These are phyloP conservation scores for Zygotorulaspora mrakii DNA, from an alignment of 1,139 yeast genomes.

Conservation along the genomic window DNA sequence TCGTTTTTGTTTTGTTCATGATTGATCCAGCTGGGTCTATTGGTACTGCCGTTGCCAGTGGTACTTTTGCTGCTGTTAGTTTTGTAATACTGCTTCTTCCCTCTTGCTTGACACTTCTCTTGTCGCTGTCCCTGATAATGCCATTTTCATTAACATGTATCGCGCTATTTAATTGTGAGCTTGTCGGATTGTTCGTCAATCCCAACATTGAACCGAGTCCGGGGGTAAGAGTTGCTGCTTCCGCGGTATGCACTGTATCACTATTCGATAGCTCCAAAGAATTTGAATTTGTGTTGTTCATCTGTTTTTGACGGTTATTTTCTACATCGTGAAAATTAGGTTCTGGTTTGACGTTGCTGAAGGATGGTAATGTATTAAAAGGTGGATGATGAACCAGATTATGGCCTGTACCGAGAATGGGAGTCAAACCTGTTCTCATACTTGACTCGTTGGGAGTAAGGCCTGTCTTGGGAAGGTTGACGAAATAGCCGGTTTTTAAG, in stretches of 20 bases:
- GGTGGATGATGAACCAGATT: slow-evolving; percentile 23
- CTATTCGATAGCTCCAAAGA: not conserved
- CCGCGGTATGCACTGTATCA: slow-evolving; percentile 3
- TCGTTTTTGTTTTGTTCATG: slow-evolving; percentile 1
- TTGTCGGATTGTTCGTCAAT: slow-evolving; percentile 24
- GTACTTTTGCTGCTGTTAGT: not conserved
- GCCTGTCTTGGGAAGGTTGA: slow-evolving; percentile 49
- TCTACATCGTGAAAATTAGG: slow-evolving; percentile 2
- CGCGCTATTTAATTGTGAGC: slow-evolving; percentile 10
- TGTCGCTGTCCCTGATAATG: not conserved
- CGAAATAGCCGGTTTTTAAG: slow-evolving; percentile 22
- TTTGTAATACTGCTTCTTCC: no score
- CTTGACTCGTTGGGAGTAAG: slow-evolving; percentile 68
- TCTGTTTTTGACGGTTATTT: slow-evolving; percentile 2
- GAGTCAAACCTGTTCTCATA: slow-evolving; percentile 62
- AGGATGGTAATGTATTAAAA: slow-evolving; percentile 33
- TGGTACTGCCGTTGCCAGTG: not conserved
- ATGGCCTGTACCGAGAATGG: slow-evolving; percentile 23
- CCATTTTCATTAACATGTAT: no score
- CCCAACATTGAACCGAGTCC: slow-evolving; percentile 46
- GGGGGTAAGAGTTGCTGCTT: slow-evolving; percentile 38
- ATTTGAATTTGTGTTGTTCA: not conserved
- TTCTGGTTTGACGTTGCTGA: slow-evolving; percentile 33
- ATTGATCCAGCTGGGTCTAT: not conserved
- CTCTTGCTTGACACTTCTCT: not conserved